These are phyloP conservation scores for Eutrema heterophyllum DNA, from an alignment of 345 rosid species.

Conservation along the genomic window DNA sequence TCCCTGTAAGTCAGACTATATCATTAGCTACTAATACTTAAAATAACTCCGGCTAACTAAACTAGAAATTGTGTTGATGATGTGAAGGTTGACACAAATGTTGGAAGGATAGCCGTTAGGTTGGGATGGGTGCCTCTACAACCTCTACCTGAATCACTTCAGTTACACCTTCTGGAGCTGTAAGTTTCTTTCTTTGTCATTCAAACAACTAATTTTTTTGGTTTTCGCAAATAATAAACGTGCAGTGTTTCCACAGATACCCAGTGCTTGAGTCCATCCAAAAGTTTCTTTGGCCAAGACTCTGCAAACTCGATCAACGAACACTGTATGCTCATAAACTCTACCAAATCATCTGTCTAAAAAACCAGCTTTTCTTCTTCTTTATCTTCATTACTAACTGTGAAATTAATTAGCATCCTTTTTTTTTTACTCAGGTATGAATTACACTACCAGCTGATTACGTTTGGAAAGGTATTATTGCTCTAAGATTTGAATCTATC, in stretches of 20 bases:
- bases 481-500: not conserved
- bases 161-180: slow-evolving; percentile 88
- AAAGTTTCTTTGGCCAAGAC: slow-evolving; percentile 93
- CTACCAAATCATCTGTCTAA: slow-evolving; percentile 6
- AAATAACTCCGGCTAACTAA: slow-evolving; percentile 5
- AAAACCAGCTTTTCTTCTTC: not conserved
- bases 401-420: slow-evolving; percentile 20
- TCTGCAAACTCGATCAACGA: slow-evolving; percentile 84
- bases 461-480: slow-evolving; percentile 85
- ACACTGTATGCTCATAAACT: slow-evolving; percentile 59
- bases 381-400: not conserved
- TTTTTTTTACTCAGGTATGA: slow-evolving; percentile 59
- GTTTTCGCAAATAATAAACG: slow-evolving; percentile 23
- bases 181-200: slow-evolving; percentile 37
- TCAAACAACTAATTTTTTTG: not conserved
- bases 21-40: slow-evolving; percentile 8
- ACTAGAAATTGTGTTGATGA: slow-evolving; percentile 8
- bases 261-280: slow-evolving; percentile 88
- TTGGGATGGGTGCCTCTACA: slow-evolving; percentile 97
- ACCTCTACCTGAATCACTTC: slow-evolving; percentile 91
- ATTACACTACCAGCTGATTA: slow-evolving; percentile 91
- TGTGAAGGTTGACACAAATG: slow-evolving; percentile 90
- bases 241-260: slow-evolving; percentile 45
- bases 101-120: slow-evolving; percentile 94
- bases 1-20: slow-evolving; percentile 60